phyloP scores from a whole-genome alignment of 306 rosid species.

The Vigna angularis region DNA sequence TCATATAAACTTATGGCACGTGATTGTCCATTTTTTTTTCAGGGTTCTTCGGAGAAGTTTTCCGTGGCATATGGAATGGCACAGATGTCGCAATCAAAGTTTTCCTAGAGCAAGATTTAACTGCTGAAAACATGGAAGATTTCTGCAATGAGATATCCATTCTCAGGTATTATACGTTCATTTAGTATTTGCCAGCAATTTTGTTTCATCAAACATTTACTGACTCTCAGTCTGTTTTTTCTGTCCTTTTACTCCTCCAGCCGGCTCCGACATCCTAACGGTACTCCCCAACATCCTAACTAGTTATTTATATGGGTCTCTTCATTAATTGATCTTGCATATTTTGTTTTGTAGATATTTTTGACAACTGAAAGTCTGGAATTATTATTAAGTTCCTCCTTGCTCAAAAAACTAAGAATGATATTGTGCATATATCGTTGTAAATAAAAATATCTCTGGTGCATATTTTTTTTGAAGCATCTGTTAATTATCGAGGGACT shows the following conservation, averaged over 20 bases:
- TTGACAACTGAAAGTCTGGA: constrained; percentile 8
- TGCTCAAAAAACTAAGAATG: neutral
- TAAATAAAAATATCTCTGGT: constrained; percentile 12
- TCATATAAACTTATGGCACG: constrained; percentile 32
- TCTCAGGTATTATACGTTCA: constrained; percentile 71
- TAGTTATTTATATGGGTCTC: constrained; percentile 25
- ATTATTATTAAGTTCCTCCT: constrained; percentile 20
- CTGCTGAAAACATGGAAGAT: constrained; percentile 96
- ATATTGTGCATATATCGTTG: constrained; percentile 19
- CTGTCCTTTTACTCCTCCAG: constrained; percentile 52
- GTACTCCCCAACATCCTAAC: constrained; percentile 58
- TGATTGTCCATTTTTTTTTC: constrained; percentile 38
- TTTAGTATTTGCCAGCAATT: constrained; percentile 25
- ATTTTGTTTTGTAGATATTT: constrained; percentile 33
- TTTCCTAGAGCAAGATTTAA: constrained; percentile 94
- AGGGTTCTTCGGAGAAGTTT: constrained; percentile 99
- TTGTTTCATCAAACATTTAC: constrained; percentile 41
- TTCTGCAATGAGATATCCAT: constrained; percentile 96
- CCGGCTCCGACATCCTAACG: constrained; percentile 99
- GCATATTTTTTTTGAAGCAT: constrained; percentile 32
- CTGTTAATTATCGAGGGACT: constrained; percentile 35
- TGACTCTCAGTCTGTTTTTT: constrained; percentile 38
- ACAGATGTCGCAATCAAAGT: constrained; percentile 97
- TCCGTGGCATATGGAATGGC: constrained; percentile 96
- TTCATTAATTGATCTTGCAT: constrained; percentile 32